Evolutionary conservation across 306 rosid species (phyloP).

Genomic region (Fragaria ananassa): DNA sequence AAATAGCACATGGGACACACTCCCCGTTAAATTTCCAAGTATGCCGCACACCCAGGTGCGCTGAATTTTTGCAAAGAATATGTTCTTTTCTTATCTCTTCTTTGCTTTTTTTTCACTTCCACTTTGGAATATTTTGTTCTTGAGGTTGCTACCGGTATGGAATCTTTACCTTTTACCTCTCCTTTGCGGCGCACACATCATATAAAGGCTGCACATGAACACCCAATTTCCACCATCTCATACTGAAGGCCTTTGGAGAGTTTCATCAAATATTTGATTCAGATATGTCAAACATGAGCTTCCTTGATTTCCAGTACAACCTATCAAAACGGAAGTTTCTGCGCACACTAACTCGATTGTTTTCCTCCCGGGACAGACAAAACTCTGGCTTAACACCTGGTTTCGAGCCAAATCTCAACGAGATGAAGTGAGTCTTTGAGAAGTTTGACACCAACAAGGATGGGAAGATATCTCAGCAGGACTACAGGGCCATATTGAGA

Average conservation of each 20-base stretch:
- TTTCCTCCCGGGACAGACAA: conserved; percentile 49
- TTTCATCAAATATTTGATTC: not conserved
- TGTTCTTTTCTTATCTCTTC: conserved; percentile 39
- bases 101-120: conserved; percentile 24
- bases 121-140: conserved; percentile 35
- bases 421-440: conserved; percentile 76
- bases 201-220: conserved; percentile 6
- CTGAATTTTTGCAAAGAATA: conserved; percentile 45
- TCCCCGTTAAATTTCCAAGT: no score
- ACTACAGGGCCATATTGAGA: conserved; percentile 54
- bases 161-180: conserved; percentile 1
- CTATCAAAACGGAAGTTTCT: conserved; percentile 58
- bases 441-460: conserved; percentile 71
- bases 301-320: conserved; percentile 77
- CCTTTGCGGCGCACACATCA: conserved; percentile 7
- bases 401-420: conserved; percentile 57
- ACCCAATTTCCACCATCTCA: conserved; percentile 1
- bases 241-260: not conserved
- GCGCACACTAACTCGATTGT: conserved; percentile 51
- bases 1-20: no score
- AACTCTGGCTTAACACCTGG: conserved; percentile 38
- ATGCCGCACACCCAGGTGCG: no score
- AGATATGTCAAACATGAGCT: conserved; percentile 46
- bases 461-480: conserved; percentile 72
- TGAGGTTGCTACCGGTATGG: conserved; percentile 26